phyloP scores from a whole-genome alignment of 208 protist species.

The Acanthamoeba lenticulata region DNA sequence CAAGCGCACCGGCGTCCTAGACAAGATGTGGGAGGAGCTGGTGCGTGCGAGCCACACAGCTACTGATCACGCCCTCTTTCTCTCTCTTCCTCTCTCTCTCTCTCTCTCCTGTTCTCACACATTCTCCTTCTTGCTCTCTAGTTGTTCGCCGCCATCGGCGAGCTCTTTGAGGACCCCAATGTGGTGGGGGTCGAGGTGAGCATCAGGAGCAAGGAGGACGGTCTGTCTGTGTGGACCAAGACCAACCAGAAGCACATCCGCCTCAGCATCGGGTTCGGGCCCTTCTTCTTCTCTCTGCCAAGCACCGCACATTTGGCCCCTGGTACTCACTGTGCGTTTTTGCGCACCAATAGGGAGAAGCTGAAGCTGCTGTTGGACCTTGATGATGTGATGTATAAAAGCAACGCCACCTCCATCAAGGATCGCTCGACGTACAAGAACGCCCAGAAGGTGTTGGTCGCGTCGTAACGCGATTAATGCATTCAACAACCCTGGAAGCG shows the following conservation, averaged over 20 bases:
- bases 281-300: background rate
- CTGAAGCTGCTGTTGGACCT: slow-evolving; percentile 64
- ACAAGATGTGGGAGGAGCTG: slow-evolving; percentile 73
- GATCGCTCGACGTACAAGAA: slow-evolving; percentile 63
- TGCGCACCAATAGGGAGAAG: too few relatives aligned
- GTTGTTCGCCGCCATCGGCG: slow-evolving; percentile 73
- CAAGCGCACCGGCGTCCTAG: slow-evolving; percentile 55
- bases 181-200: slow-evolving; percentile 76
- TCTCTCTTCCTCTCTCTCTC: too few relatives aligned
- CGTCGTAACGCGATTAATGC: too few relatives aligned
- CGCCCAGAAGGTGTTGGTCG: slow-evolving; percentile 58
- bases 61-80: too few relatives aligned
- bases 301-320: background rate
- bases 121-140: too few relatives aligned
- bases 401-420: slow-evolving; percentile 55
- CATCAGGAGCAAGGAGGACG: slow-evolving; percentile 76
- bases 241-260: slow-evolving; percentile 66
- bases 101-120: too few relatives aligned
- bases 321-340: background rate
- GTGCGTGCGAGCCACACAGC: too few relatives aligned
- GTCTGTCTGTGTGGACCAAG: slow-evolving; percentile 73
- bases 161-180: slow-evolving; percentile 76
- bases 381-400: slow-evolving; percentile 62
- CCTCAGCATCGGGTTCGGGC: slow-evolving; percentile 58
- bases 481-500: too few relatives aligned